These are phyloP conservation scores for Esteya vermicola DNA, from an alignment of 2,329 filamentous ascomycete species.

Conservation along the genomic window DNA sequence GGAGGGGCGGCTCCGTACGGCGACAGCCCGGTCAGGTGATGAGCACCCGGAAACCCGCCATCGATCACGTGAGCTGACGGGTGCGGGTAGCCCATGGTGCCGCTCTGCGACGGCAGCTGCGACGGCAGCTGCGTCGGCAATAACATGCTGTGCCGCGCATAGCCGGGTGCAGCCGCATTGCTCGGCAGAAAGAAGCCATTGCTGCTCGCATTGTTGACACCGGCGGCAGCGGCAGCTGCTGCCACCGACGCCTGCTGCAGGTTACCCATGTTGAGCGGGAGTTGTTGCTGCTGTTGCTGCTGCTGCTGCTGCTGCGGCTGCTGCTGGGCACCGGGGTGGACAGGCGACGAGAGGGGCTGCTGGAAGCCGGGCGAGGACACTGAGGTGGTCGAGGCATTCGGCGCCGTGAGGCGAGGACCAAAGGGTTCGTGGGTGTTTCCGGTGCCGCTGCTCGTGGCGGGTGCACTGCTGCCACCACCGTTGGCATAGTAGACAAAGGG, in stretches of 20 bases:
- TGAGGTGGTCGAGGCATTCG: conserved; percentile 24
- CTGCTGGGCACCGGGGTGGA: conserved; percentile 34
- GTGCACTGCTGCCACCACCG: background rate
- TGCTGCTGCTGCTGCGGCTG: conserved; percentile 24
- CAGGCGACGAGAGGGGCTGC: conserved; percentile 12
- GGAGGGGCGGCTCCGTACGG: no score
- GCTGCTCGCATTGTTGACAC: conserved; percentile 23
- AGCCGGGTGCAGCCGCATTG: conserved; percentile 13
- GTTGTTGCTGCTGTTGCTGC: no score
- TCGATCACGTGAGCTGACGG: conserved; percentile 1
- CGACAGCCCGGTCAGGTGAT: conserved; percentile 1
- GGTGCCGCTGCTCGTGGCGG: conserved; percentile 16
- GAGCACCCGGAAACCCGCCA: conserved; percentile 1
- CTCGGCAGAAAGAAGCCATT: conserved; percentile 27
- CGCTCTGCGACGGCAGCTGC: conserved; percentile 27
- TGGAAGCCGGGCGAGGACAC: no score
- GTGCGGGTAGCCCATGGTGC: conserved; percentile 7
- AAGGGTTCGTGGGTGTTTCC: conserved; percentile 33
- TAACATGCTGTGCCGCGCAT: conserved; percentile 43
- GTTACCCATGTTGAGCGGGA: conserved; percentile 39
- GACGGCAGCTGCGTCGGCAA: conserved; percentile 31
- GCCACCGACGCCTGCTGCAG: conserved; percentile 32
- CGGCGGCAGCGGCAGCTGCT: conserved; percentile 32
- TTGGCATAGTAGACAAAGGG: conserved; percentile 47
- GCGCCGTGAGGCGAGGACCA: conserved; percentile 30